Base-by-base conservation (phyloP, 2,329 filamentous ascomycete species). In the Arachnomyces sp. region DNA sequence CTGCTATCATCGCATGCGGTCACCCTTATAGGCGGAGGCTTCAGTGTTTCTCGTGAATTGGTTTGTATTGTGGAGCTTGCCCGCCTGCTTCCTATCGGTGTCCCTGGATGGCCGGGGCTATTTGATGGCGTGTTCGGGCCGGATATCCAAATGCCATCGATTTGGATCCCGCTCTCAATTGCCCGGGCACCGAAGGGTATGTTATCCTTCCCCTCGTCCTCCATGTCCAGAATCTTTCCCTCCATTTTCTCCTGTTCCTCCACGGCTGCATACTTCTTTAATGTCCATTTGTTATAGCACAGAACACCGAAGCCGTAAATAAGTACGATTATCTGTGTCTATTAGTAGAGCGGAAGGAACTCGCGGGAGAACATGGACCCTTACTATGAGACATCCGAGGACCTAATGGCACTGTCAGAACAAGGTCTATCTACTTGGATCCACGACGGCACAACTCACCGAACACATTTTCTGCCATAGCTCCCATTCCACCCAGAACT, bases 391-490 rank as follows among this genome's bases (percentile, higher is more conserved):
- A 50, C 77, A 76, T 29, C 72, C 85, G 36, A 94, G 74, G 21
- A 87, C 75, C 86, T 93, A 48, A 38, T 39, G 35, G 16, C 42
- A 15, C n/a, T 35, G 3, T n/a, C 12, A 30, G 29, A 39, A 5
- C 7, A 29, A 53, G 37, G 61, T 53, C 41, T 31, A 28, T 12
- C 29, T 5, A 28, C 12, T 4, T 34, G 34, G 7, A 7, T 7
- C 12, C 4, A n/a, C 11, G 15, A 31, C 12, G 7, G 28, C n/a
- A n/a, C 15, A 15, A 73, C 84, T 72, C 69, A 94, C 88, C 68
- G 94, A 86, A 39, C 81, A 85, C 80, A 95, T 81, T 68, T 94
- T 80, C 71, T 92, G 78, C 88, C 88, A 95, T 53, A 92, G 67
- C 51, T 75, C 69, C 88, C 87, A 94, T 36, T 67, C 71, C 31